A percentile compares a stretch with the other conserved stretches of the same genome.
phyloP scores from a whole-genome alignment of 1,284 basidiomycete species.

The Fomitopsis pinicola region DNA sequence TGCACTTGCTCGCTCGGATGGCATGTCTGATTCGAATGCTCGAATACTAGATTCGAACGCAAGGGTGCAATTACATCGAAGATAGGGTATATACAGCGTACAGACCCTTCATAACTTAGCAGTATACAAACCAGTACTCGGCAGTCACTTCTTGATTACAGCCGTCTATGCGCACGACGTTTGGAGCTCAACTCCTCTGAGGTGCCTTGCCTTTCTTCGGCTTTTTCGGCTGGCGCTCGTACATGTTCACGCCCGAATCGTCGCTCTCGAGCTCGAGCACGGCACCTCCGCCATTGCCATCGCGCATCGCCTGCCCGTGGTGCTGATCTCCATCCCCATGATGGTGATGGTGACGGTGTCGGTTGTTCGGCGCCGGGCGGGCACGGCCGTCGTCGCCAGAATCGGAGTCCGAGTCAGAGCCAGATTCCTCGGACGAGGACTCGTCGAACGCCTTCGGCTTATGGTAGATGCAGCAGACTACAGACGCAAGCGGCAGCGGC shows the following conservation, averaged over 20 bases:
- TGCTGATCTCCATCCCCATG: slow-evolving; percentile 13
- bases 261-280: slow-evolving; percentile 33
- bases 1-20: background rate
- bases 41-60: no score
- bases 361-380: slow-evolving; percentile 19
- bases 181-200: background rate
- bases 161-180: background rate
- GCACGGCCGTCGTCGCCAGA: slow-evolving; percentile 34
- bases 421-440: slow-evolving; percentile 65
- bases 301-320: slow-evolving; percentile 18
- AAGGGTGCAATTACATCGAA: background rate
- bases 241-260: slow-evolving; percentile 45
- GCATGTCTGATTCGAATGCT: no score
- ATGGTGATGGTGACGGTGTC: slow-evolving; percentile 22
- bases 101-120: background rate
- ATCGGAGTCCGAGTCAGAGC: slow-evolving; percentile 39
- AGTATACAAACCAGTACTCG: background rate
- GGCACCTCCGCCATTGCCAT: slow-evolving; percentile 19
- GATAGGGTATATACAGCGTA: background rate
- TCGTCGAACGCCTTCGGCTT: slow-evolving; percentile 76
- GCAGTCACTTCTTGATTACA: no score
- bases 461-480: slow-evolving; percentile 89
- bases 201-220: slow-evolving; percentile 41
- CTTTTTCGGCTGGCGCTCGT: slow-evolving; percentile 43
- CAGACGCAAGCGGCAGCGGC: background rate